Conservation (phyloP, 1,139 yeast genomes). For the Blastobotrys petasosporus region DNA sequence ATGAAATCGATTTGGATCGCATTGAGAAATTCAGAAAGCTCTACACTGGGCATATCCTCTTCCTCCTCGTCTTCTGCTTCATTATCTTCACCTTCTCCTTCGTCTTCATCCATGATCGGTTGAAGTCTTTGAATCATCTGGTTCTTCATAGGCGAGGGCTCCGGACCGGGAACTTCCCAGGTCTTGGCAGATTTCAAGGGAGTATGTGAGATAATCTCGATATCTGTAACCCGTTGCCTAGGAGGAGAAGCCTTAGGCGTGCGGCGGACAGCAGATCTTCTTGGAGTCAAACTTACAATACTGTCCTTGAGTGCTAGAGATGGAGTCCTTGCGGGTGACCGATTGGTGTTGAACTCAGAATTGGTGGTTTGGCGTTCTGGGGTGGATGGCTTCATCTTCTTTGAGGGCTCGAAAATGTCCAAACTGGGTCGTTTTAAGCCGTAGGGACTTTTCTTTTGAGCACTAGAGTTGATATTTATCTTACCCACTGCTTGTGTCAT, state of each 20-base stretch:
- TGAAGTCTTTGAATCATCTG: constrained; percentile 2
- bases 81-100: not conserved
- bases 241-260: constrained; percentile 8
- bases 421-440: constrained; percentile 3
- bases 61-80: constrained; percentile 7
- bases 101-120: not conserved
- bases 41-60: constrained; percentile 16
- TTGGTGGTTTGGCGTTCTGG: constrained; percentile 4
- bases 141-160: constrained; percentile 13
- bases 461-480: not conserved
- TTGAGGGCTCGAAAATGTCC: constrained; percentile 4
- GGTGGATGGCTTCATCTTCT: constrained; percentile 5
- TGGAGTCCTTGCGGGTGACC: constrained; percentile 6
- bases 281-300: constrained; percentile 12
- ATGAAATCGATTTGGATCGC: constrained; percentile 31
- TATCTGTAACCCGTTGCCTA: not conserved
- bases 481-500: constrained; percentile 16
- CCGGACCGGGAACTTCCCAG: constrained; percentile 3
- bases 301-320: constrained; percentile 6
- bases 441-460: too few species aligned
- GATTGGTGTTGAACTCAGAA: not conserved
- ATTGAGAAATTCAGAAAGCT: constrained; percentile 28
- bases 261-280: constrained; percentile 4
- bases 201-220: constrained; percentile 11
- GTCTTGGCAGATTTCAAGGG: constrained; percentile 11